Evolutionary conservation across 2,329 filamentous ascomycete genomes (phyloP), one percentile per base, ranked within the genome.

Genomic region (Clonostachys rosea): DNA sequence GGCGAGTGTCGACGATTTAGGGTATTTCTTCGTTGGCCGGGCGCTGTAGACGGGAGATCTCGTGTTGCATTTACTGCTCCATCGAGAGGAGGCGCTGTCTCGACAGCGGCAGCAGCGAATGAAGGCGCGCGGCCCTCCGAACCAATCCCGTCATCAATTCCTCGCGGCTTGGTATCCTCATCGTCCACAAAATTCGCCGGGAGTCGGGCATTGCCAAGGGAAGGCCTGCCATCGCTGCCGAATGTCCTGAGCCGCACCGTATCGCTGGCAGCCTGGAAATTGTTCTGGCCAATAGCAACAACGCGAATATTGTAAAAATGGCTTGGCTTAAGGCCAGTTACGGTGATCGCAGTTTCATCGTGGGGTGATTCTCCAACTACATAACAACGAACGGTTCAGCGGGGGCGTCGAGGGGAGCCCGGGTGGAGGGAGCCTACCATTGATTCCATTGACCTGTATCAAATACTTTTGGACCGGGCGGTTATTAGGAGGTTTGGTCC

Each of bases 231-330:
- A 65, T 86, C 83, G 55, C 71, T 75, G 60, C 73, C 78, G 63
- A 79, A 84, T 42, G 94, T 97, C 56, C 87, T 82, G 47, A 99
- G 75, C 47, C 94, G 87, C 53, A 97, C 84, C 36, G 95, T 83
- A 6, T 83, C 78, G 64, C 94, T 96, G 36, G 89, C 87, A 1
- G 91, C 90, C 61, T 95, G 90, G 59, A 97, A 97, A 65, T 94
- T 95, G 56, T 91, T 90, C 33, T 86, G 82, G 43, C 92, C 95
- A 46, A 96, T 87, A 37, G 92, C 90, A 55, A 96, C 88, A 46
- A 97, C 89, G 50, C 92, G 86, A 30, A 99, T 85, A 54, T 95
- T 95, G 69, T 97, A 97, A 59, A 91, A 95, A 58, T 89, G 88
- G 54, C 87, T 84, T 1, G 94, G 91, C 57, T 87, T 85, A 8